phyloP scores from a whole-genome alignment of 352 stramenopile species.

The Pythium rishiriense region DNA sequence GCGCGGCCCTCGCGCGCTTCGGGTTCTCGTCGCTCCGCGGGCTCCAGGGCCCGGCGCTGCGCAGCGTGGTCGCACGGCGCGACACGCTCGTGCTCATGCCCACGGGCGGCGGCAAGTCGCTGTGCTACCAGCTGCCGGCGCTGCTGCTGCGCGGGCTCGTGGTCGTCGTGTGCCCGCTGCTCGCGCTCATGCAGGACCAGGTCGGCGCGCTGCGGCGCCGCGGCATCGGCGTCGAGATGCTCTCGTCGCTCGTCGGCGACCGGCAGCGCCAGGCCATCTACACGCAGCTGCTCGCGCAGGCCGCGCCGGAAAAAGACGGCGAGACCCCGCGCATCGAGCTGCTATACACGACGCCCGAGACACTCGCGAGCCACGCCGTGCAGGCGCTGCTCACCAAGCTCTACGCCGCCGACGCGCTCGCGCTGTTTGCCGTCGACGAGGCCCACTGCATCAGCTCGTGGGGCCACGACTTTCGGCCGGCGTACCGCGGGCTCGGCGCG shows the following conservation, averaged over 20 bases:
- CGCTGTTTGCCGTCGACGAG: conserved; percentile 86
- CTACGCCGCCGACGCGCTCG: conserved; percentile 28
- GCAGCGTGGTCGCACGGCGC: conserved; percentile 41
- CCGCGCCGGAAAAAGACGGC: neutral
- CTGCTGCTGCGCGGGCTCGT: conserved; percentile 71
- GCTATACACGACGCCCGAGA: conserved; percentile 89
- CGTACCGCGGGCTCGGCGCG: conserved; percentile 49
- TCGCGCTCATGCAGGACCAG: conserved; percentile 91
- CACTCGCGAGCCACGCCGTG: conserved; percentile 60
- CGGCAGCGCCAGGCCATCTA: conserved; percentile 34
- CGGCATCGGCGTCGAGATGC: conserved; percentile 50
- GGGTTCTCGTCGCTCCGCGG: conserved; percentile 46
- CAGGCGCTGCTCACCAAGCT: conserved; percentile 39
- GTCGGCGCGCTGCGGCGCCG: conserved; percentile 56
- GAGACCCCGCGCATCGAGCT: conserved; percentile 43
- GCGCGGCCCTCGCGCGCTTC: conserved; percentile 41
- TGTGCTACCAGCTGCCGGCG: conserved; percentile 95
- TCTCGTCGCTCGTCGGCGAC: conserved; percentile 49
- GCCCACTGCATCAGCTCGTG: conserved; percentile 93
- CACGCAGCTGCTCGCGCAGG: conserved; percentile 31
- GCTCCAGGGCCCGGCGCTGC: conserved; percentile 43
- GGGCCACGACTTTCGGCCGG: conserved; percentile 87
- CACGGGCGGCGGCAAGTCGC: conserved; percentile 97
- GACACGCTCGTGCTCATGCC: conserved; percentile 91
- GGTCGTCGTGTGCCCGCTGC: conserved; percentile 86